Conservation (phyloP, 306 rosid species). For the Benincasa hispida region DNA sequence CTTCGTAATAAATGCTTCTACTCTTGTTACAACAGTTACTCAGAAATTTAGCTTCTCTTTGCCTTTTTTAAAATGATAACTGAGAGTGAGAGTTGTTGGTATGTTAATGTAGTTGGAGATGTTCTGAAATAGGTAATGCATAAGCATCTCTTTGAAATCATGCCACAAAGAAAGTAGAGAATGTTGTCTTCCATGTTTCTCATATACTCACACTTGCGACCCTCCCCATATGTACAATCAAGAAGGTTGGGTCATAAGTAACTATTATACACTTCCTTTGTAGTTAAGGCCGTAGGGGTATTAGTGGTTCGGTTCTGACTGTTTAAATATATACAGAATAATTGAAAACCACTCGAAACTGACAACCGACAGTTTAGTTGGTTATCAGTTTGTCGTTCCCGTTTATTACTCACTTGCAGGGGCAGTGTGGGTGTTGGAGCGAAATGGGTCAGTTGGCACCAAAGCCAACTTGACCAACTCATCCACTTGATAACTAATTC, state of each 20-base stretch:
- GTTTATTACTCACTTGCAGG: no score
- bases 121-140: not conserved
- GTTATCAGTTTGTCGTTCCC: no score
- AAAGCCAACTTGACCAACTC: no score
- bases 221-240: not conserved
- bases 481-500: no score
- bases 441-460: no score
- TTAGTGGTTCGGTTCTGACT: no score
- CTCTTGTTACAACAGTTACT: not conserved
- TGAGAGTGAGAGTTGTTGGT: not conserved
- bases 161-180: not conserved
- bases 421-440: no score
- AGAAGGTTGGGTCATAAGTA: not conserved
- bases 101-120: not conserved
- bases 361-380: no score
- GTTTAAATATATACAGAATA: no score
- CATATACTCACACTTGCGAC: not conserved
- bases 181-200: not conserved
- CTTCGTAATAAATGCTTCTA: slow-evolving; percentile 5
- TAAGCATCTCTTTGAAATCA: not conserved
- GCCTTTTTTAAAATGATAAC: not conserved
- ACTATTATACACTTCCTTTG: not conserved
- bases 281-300: no score
- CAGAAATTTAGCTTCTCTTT: not conserved
- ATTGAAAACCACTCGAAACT: no score